Conservation (phyloP, 2,329 filamentous ascomycete genomes). For the Zalaria sp. region DNA sequence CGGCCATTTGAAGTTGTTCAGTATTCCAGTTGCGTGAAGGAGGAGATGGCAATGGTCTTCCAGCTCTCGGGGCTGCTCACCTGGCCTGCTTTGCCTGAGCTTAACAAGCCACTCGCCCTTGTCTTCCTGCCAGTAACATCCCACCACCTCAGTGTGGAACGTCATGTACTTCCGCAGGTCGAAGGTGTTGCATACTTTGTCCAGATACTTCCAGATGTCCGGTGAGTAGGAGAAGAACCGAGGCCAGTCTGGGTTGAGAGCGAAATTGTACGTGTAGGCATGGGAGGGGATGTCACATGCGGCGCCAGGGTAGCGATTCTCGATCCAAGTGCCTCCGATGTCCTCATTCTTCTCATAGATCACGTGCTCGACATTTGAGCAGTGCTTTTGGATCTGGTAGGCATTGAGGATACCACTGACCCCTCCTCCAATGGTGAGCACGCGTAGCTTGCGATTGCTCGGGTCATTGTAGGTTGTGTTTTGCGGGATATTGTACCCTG, state of each 20-base stretch:
- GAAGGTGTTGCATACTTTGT: slow-evolving; percentile 34
- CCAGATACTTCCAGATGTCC: slow-evolving; percentile 35
- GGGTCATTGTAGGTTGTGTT: slow-evolving; percentile 26
- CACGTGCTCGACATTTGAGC: slow-evolving; percentile 30
- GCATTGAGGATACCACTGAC: slow-evolving; percentile 33
- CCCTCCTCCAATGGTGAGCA: slow-evolving; percentile 35
- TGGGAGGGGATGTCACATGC: slow-evolving; percentile 33
- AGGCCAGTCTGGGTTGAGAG: slow-evolving; percentile 33
- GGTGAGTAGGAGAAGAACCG: slow-evolving; percentile 31
- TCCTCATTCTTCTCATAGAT: slow-evolving; percentile 35
- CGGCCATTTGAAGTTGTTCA: slow-evolving; percentile 24
- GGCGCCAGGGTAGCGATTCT: slow-evolving; percentile 26
- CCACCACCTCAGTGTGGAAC: slow-evolving; percentile 34
- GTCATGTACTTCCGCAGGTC: slow-evolving; percentile 38
- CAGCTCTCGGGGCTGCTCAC: slow-evolving; percentile 21
- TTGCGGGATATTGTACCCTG: slow-evolving; percentile 24
- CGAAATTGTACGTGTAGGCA: slow-evolving; percentile 31
- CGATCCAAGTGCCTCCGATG: slow-evolving; percentile 31
- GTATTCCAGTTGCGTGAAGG: slow-evolving; percentile 28
- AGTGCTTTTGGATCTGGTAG: slow-evolving; percentile 32
- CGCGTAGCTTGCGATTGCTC: slow-evolving; percentile 27
- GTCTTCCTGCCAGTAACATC: slow-evolving; percentile 35
- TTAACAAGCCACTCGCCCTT: slow-evolving; percentile 36
- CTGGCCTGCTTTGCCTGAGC: slow-evolving; percentile 24
- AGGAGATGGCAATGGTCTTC: slow-evolving; percentile 30